Evolutionary conservation across 2,329 filamentous ascomycete species (phyloP).

Genomic region (Colletotrichum cuscutae): DNA sequence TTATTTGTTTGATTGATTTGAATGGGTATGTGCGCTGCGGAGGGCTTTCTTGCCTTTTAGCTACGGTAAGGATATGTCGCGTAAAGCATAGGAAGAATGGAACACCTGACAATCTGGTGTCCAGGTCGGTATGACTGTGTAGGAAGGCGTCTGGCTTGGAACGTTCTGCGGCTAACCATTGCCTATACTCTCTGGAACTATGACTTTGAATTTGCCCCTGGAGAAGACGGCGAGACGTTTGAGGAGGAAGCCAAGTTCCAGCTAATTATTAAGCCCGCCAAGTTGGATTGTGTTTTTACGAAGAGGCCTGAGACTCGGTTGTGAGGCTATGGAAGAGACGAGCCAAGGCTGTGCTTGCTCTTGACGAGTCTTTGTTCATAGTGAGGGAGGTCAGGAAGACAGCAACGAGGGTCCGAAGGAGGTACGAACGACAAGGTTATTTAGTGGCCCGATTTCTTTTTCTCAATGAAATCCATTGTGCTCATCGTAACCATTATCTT

Average conservation of each 20-base stretch:
- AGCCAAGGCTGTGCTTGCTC: too few species aligned
- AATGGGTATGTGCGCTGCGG: too few species aligned
- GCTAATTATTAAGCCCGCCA: slow-evolving; percentile 25
- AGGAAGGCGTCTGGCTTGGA: slow-evolving; percentile 20
- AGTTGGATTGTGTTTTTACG: slow-evolving; percentile 23
- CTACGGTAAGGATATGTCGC: not conserved
- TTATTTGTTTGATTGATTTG: too few species aligned
- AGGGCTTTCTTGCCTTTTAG: slow-evolving; percentile 31
- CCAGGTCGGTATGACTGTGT: slow-evolving; percentile 30
- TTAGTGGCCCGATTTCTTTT: not conserved
- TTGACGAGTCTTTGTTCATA: not conserved
- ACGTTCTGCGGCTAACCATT: slow-evolving; percentile 20
- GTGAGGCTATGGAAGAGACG: too few species aligned
- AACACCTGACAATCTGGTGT: accelerated
- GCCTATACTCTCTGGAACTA: slow-evolving; percentile 33
- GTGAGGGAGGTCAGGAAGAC: not conserved
- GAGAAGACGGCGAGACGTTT: slow-evolving; percentile 13
- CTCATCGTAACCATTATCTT: not conserved
- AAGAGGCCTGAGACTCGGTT: not conserved
- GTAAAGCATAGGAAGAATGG: not conserved
- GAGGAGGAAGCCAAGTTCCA: slow-evolving; percentile 6
- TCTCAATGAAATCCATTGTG: not conserved
- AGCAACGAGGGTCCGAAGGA: not conserved
- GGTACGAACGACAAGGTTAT: not conserved
- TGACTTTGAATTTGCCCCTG: slow-evolving; percentile 30